Evolutionary conservation across 164 flowering plant genomes (phyloP), one percentile per base, ranked within the genome.

Genomic region (Nelumbo lutea): DNA sequence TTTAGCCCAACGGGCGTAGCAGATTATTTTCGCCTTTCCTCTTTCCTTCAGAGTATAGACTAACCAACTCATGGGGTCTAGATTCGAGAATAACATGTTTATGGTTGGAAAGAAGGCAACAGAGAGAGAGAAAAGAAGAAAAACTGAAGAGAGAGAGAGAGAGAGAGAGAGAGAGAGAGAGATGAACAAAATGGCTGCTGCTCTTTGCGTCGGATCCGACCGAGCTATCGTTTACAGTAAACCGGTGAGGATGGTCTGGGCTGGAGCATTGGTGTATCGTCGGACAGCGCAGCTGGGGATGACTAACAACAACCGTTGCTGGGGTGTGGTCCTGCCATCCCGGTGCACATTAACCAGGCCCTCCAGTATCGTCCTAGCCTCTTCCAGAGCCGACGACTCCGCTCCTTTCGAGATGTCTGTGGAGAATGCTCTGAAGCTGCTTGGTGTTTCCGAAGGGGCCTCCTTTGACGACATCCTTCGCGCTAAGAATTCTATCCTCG

Each of bases 401-500:
- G 87, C 85, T 38, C 92, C 97, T 63, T 85, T 65, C 65, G 93
- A 85, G 87, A 89, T 94, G 97, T 85, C 98, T 11, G 83, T 90
- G 63, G 97, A 94, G 84, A 87, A 60, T 82, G 98, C 98, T 3
- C 82, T 88, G 63, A 90, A 91, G 81, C 79, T 94, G 27, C 85
- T 94, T 41, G 96, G 97, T 1, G 93, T 94, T n/a, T 76, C 91
- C 0, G 91, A 91, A 52, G 90, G 86, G 0, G 92, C 94, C 5
- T 85, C 91, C 8, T 91, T 94, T 66, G 98, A 91, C 47, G 97
- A 94, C 45, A 90, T 91, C 60, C 85, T 94, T 59, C 81, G 93
- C 44, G 98, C 98, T 57, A 94, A 87, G 84, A 94, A 91, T 41
- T 79, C 88, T 5, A 85, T 84, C 47, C 45, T 94, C 46, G 89